Base-by-base conservation (phyloP, 257 asterid species). In the Plantago major region DNA sequence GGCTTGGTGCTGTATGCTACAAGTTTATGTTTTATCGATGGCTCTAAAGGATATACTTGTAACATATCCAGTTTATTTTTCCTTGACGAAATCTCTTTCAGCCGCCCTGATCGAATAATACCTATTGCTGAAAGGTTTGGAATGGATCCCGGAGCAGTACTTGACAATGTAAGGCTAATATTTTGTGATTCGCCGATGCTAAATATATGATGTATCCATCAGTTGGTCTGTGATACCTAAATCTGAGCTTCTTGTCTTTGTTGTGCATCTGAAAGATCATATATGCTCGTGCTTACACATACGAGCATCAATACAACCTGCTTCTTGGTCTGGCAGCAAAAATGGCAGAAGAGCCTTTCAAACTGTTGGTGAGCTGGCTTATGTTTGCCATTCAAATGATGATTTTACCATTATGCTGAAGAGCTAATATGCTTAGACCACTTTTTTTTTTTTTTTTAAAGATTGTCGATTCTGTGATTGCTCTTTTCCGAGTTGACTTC, bases 301-400 rank as follows among this genome's bases (percentile, higher is more conserved):
- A 93, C 11, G 99, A 93, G 77, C 99, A 93, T 74, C 99, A 93
- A 67, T 89, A 85, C 87, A 93, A 87, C 85, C 81, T 89, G 67
- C 99, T 93, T 69, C 89, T 93, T 59, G 94, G 96, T 52, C 86
- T 93, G 61, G 99, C 96, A 64, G 99, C 99, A 52, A 93, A 93
- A 79, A 93, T 93, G 99, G 93, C 99, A 72, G 99, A 93, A 83
- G 99, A 93, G 75, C 99, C 99, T 54, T 93, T 93, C 81, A 82
- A 90, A 66, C 94, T 93, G 64, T 72, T 93, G 95, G 99, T 93
- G 55, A 86, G 86, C 69, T 62, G 70, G 33, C 37, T 43, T 51
- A 68, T 55, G 46, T 45, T 46, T 7, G n/a, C 33, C 44, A 17
- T 38, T 65, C 43, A 48, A 14, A 54, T 55, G 51, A 33, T 60